Percentiles rank a stretch among this genome's conserved stretches.
Evolutionary conservation across 495 filamentous ascomycete genomes (phyloP).

Genomic region (Cercophora sp.): DNA sequence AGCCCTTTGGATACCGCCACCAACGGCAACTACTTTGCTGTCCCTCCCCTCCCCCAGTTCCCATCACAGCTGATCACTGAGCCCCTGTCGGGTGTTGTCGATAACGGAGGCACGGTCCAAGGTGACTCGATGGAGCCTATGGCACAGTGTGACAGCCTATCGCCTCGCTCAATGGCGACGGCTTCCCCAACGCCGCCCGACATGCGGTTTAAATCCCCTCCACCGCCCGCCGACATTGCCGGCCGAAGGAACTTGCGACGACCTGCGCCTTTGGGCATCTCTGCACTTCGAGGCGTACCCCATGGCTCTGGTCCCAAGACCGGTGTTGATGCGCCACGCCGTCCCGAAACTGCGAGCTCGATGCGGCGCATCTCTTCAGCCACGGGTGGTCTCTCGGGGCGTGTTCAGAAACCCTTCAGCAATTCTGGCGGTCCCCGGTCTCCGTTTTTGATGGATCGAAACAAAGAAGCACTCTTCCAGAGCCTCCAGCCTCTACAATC

Average conservation of each 20-base stretch:
- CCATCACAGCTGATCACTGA: constrained; percentile 22
- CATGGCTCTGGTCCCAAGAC: constrained; percentile 35
- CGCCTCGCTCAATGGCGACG: constrained; percentile 26
- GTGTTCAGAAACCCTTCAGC: constrained; percentile 40
- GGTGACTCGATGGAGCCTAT: constrained; percentile 16
- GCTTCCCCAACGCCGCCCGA: constrained; percentile 26
- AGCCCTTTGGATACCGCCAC: constrained; percentile 16
- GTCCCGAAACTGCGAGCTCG: constrained; percentile 36
- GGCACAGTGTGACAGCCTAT: constrained; percentile 21
- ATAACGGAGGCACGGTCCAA: constrained; percentile 14
- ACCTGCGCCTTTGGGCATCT: constrained; percentile 37
- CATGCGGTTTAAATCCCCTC: constrained; percentile 42
- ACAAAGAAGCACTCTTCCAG: constrained; percentile 37
- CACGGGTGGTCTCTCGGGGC: constrained; percentile 30
- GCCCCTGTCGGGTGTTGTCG: too few species aligned
- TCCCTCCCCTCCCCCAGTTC: constrained; percentile 17
- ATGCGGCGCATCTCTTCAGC: constrained; percentile 47
- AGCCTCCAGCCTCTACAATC: constrained; percentile 34
- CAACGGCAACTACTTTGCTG: constrained; percentile 21
- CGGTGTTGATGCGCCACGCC: constrained; percentile 33
- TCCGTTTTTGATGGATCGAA: constrained; percentile 40
- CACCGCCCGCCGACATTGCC: constrained; percentile 45
- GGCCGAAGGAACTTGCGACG: constrained; percentile 44
- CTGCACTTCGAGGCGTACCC: constrained; percentile 32
- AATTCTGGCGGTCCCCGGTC: constrained; percentile 37